Conservation (phyloP, 2,329 filamentous ascomycete genomes). For the Pseudomassariella vexata region DNA sequence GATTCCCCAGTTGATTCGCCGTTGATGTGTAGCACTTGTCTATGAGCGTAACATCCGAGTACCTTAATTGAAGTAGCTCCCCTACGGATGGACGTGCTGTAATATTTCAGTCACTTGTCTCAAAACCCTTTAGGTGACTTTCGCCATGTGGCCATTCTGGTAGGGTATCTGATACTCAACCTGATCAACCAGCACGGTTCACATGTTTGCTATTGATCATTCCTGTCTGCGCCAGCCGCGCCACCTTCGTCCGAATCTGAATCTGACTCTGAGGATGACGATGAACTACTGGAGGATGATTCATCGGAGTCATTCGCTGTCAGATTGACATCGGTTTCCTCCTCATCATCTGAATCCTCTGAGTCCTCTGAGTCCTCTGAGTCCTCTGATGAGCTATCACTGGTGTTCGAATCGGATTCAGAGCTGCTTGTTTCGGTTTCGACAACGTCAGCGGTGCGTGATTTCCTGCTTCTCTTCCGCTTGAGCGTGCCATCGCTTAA, state of each 20-base stretch:
- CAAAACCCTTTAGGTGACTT: no score
- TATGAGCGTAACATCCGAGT: no score
- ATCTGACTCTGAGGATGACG: constrained; percentile 31
- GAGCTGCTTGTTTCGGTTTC: constrained; percentile 32
- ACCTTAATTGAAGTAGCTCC: no score
- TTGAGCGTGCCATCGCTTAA: constrained; percentile 39
- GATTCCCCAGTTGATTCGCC: no score
- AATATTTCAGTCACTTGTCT: no score
- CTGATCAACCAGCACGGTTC: no score
- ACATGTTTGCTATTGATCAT: constrained; percentile 17
- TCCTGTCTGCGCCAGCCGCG: constrained; percentile 3
- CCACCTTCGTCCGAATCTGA: constrained; percentile 26
- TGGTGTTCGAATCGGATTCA: constrained; percentile 27
- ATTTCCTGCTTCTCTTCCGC: constrained; percentile 46
- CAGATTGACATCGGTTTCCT: constrained; percentile 14
- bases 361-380: constrained; percentile 21
- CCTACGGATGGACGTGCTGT: no score
- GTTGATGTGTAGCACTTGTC: no score
- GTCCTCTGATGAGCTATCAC: constrained; percentile 23
- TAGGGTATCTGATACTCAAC: no score
- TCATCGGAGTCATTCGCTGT: constrained; percentile 13
- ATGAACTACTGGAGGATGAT: constrained; percentile 34
- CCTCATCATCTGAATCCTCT: constrained; percentile 21
- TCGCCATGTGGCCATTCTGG: no score
- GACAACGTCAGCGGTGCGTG: constrained; percentile 39